A percentile compares a stretch with the other conserved stretches of the same genome.
Evolutionary conservation across 2,329 filamentous ascomycete species (phyloP).

Genomic region (Cladosporium oxysporum): DNA sequence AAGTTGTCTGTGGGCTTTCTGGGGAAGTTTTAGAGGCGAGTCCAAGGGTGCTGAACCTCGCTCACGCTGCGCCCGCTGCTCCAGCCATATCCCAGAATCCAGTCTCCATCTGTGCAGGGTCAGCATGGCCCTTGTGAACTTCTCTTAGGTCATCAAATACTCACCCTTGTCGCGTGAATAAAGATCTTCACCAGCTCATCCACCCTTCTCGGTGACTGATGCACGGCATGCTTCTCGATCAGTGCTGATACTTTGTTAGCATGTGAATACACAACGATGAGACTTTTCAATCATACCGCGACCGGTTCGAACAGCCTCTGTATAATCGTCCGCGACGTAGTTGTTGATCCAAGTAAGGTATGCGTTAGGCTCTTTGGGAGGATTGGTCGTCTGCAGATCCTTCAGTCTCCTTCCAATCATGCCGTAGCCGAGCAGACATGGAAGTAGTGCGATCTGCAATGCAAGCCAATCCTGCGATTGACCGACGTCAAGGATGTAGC

Average conservation of each 20-base stretch:
- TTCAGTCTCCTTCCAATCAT: conserved; percentile 71
- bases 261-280: not conserved
- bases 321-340: conserved; percentile 80
- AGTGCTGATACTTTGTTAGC: conserved; percentile 49
- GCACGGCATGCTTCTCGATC: conserved; percentile 72
- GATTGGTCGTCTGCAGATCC: conserved; percentile 58
- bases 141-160: conserved; percentile 28
- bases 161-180: conserved; percentile 79
- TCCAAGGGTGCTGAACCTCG: not conserved
- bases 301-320: conserved; percentile 68
- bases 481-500: conserved; percentile 84
- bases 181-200: conserved; percentile 85
- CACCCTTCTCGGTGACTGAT: conserved; percentile 72
- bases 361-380: conserved; percentile 37
- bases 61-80: conserved; percentile 14
- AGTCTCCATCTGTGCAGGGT: conserved; percentile 59
- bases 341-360: conserved; percentile 94
- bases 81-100: conserved; percentile 73
- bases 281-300: conserved; percentile 47
- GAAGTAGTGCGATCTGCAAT: conserved; percentile 79
- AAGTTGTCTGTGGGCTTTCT: not conserved
- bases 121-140: conserved; percentile 35
- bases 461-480: conserved; percentile 85
- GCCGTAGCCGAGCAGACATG: conserved; percentile 88
- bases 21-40: not conserved